phyloP scores from a whole-genome alignment of 208 protist genomes.

The Leishmania tarentolae region DNA sequence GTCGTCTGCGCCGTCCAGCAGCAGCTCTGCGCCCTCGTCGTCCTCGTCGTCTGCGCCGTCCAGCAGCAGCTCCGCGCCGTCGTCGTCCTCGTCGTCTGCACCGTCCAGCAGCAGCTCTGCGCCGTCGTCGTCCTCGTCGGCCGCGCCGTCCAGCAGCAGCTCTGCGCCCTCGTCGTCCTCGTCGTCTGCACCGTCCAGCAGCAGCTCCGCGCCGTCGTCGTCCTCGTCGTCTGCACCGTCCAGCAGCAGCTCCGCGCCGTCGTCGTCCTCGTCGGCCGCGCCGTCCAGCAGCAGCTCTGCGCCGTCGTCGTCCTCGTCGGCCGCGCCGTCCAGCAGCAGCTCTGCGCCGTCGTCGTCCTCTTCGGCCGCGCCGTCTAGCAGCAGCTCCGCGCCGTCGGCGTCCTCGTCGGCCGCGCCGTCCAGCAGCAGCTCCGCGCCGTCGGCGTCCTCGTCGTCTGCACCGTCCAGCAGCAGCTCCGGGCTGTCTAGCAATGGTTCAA shows the following conservation, averaged over 20 bases:
- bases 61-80: too few species aligned
- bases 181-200: too few species aligned
- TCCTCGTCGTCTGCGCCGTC: too few species aligned
- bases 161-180: too few species aligned
- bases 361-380: neutral
- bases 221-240: neutral
- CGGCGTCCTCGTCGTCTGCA: neutral
- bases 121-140: too few species aligned
- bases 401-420: neutral
- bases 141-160: too few species aligned
- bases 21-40: too few species aligned
- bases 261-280: neutral
- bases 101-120: too few species aligned
- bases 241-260: neutral
- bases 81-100: too few species aligned
- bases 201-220: neutral
- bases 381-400: neutral
- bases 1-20: too few species aligned
- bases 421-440: slow-evolving; percentile 1
- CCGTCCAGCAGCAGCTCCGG: neutral
- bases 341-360: neutral
- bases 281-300: neutral
- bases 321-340: neutral
- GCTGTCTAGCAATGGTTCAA: neutral
- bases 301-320: neutral